Evolutionary conservation across 768 basidiomycete genomes (phyloP), one percentile per base, ranked within the genome.

Genomic region (Boletales sp.): DNA sequence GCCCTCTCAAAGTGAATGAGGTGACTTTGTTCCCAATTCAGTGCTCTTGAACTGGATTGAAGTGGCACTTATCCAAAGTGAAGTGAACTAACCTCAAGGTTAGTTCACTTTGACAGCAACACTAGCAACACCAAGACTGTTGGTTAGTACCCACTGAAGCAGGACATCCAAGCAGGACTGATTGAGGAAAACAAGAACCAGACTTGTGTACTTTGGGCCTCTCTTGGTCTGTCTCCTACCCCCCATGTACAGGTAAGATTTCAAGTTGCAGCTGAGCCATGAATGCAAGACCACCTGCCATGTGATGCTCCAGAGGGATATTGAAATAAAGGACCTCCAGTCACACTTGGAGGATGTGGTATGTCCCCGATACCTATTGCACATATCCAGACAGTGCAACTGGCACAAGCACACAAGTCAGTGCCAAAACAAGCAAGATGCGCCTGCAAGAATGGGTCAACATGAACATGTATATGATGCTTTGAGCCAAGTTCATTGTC

Each of bases 181-280:
- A 79, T 86, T 4, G 86, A 92, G 42, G 93, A 97, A 67, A 94
- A 96, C 70, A 83, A 83, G 62, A 72, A 73, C 36, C 93, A 95
- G 61, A 80, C 78, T 90, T 95, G 60, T 49, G 81, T 73, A 6
- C 17, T 41, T 55, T 33, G 4, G 33, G 14, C 17, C 7, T 10
- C 10, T 25, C 17, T 51, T 4, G 6, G 13, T 0, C n/a, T 12
- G 11, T 1, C 51, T 33, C 18, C 43, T 57, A 19, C 62, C 17
- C 0, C 32, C 25, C 25, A n/a, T n/a, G n/a, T n/a, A 15, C 55
- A 93, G 90, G 31, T 84, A 88, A 71, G 90, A 94, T 60, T 63
- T 90, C 13, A 78, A 83, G 52, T 65, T 67, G 2, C 88, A 90
- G 58, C 66, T 94, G 33, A 68, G 72, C 4, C 83, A 86, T 61